A percentile compares a stretch with the other conserved stretches of the same genome.
phyloP scores from a whole-genome alignment of 495 filamentous ascomycete genomes.

The Tuber brumale region DNA sequence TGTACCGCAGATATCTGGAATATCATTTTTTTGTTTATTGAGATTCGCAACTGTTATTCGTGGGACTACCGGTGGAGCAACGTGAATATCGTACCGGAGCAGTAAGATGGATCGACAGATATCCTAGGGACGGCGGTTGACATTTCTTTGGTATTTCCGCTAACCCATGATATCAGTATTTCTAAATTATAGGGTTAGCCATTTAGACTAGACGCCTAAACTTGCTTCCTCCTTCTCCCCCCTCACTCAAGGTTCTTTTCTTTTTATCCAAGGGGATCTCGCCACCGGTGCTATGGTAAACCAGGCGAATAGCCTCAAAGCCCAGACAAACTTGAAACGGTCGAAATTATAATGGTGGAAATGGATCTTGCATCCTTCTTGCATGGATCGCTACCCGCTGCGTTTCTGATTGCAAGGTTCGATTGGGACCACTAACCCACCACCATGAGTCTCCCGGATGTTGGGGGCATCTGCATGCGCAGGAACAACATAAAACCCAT shows the following conservation, averaged over 20 bases:
- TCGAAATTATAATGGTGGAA: conserved; percentile 2
- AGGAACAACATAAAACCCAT: neutral
- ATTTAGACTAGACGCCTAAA: neutral
- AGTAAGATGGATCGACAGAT: neutral
- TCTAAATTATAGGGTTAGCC: neutral
- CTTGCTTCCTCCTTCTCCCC: neutral
- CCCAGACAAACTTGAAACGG: conserved; percentile 4
- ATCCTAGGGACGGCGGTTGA: neutral
- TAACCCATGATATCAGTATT: neutral
- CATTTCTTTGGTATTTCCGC: neutral
- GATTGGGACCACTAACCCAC: neutral
- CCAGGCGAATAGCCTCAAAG: neutral
- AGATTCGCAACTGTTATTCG: neutral
- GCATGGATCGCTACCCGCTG: neutral
- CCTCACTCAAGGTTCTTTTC: neutral
- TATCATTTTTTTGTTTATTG: neutral
- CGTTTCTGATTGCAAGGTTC: neutral
- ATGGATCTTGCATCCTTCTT: conserved; percentile 6
- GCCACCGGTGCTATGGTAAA: neutral
- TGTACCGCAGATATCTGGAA: conserved; percentile 5
- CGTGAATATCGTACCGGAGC: neutral
- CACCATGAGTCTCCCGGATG: neutral
- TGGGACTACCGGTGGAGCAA: neutral
- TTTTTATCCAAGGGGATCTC: neutral
- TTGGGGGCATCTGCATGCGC: conserved; percentile 1